Conservation (phyloP, 108 stramenopile species). For the Fragilariopsis cylindrus region DNA sequence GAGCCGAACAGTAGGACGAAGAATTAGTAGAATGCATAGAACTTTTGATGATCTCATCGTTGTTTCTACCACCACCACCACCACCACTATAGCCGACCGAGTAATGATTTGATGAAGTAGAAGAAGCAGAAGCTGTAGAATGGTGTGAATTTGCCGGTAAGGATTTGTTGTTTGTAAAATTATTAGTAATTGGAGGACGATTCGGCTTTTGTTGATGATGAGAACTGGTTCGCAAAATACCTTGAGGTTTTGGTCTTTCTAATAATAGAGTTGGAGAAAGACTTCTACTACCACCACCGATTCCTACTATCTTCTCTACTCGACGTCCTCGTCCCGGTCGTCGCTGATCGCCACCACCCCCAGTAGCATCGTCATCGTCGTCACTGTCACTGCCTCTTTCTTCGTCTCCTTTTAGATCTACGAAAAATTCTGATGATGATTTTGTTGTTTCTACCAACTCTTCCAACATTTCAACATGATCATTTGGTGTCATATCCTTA, state of each 20-base stretch:
- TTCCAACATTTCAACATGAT: conserved; percentile 9
- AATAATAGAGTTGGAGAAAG: neutral
- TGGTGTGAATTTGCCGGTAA: neutral
- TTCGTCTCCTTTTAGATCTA: neutral
- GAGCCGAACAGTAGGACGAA: neutral
- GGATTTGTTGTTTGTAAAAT: neutral
- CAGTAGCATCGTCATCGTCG: neutral
- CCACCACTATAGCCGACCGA: too few species aligned
- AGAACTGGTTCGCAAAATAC: conserved; percentile 5
- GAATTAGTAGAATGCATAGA: neutral
- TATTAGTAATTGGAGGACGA: too few species aligned
- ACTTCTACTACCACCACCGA: neutral
- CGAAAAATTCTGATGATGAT: too few species aligned
- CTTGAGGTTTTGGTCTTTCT: neutral
- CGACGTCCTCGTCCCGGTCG: neutral
- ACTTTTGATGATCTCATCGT: too few species aligned
- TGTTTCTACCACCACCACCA: too few species aligned
- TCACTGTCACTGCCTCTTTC: too few species aligned
- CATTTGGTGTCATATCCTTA: neutral
- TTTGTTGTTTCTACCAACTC: too few species aligned
- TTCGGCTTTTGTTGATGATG: neutral
- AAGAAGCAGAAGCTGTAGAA: neutral
- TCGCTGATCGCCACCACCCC: neutral
- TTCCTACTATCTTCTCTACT: too few species aligned
- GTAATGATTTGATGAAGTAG: too few species aligned